Base-by-base conservation (phyloP, 306 rosid species). In the Medicago ruthenica region DNA sequence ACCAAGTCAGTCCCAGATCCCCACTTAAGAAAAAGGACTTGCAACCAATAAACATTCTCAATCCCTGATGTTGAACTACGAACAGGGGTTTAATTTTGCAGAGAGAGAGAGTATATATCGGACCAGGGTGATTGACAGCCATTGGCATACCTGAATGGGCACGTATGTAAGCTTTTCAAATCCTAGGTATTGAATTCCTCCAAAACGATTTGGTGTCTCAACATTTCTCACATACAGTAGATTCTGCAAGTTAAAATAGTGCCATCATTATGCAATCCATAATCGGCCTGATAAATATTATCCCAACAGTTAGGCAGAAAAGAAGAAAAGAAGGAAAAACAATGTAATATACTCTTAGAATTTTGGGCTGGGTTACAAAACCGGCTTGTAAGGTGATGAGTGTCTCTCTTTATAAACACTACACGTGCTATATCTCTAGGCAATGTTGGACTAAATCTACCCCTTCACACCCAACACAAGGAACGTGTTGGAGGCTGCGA, bases 131-230 rank as follows among this genome's bases (percentile, higher is more conserved):
- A 80, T 67, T 55, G 17, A 16, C 15, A n/a, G 74, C 71, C 31
- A 14, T 9, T 12, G 9, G 81, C 79, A 74, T 86, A 89, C 99
- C 97, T 90, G 97, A 76, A 92, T 89, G 58, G 99, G 99, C 27
- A 90, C 93, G 75, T 83, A 90, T 39, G 99, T 90, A 74, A 95
- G 97, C 44, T 90, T 92, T 84, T 92, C 97, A 79, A 95, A 95
- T 75, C 97, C 97, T 18, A 92, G 88, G 81, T 90, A 95, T 34
- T 77, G 78, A 22, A 71, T 62, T 37, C 99, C 99, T 76, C 99
- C 99, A 81, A 87, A 95, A 73, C 87, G 95, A 77, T 90, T 87
- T 41, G 96, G 92, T 42, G 97, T 95, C 76, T 87, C 77, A 7
- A 70, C 84, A 62, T 78, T 88, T 74, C 74, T 92, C 76, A 92